Percentiles rank a stretch among this genome's conserved stretches.
Conservation (phyloP, 169 alveolate species). For the Plasmodium gaboni region DNA sequence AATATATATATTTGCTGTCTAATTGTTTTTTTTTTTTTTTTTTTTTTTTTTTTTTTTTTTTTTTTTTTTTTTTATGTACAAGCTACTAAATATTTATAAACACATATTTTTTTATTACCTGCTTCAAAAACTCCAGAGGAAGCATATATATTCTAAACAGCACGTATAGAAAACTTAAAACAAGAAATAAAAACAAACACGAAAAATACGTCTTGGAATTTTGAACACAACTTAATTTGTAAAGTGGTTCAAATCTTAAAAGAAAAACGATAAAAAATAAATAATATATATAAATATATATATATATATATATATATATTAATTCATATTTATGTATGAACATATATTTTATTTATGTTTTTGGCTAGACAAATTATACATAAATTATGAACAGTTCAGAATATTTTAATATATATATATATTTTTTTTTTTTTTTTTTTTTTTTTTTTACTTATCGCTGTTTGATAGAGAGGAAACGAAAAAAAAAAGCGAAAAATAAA, state of each 20-base stretch:
- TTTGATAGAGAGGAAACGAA: constrained; percentile 45
- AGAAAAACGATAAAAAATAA: background rate
- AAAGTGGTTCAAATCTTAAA: constrained; percentile 37
- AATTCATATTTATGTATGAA: background rate
- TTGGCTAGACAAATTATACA: too few relatives aligned
- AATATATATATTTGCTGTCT: too few relatives aligned
- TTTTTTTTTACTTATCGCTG: constrained; percentile 43
- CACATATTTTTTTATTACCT: constrained; percentile 5
- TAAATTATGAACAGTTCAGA: too few relatives aligned
- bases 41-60: too few relatives aligned
- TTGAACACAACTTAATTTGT: constrained; percentile 31
- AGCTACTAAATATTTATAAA: background rate
- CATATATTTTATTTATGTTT: background rate
- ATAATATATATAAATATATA: background rate
- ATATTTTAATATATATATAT: background rate
- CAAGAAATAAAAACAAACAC: constrained; percentile 41
- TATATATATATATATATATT: background rate
- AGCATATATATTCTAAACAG: constrained; percentile 16
- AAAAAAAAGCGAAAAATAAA: constrained; percentile 42
- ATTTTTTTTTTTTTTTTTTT: background rate
- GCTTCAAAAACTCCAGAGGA: constrained; percentile 33
- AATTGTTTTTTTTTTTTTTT: too few relatives aligned
- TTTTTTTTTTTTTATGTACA: too few relatives aligned
- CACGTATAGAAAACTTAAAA: constrained; percentile 42
- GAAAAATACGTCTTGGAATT: constrained; percentile 52